Evolutionary conservation across 176 grass and related monocot genomes (phyloP).

Genomic region (Aechmea fasciata): DNA sequence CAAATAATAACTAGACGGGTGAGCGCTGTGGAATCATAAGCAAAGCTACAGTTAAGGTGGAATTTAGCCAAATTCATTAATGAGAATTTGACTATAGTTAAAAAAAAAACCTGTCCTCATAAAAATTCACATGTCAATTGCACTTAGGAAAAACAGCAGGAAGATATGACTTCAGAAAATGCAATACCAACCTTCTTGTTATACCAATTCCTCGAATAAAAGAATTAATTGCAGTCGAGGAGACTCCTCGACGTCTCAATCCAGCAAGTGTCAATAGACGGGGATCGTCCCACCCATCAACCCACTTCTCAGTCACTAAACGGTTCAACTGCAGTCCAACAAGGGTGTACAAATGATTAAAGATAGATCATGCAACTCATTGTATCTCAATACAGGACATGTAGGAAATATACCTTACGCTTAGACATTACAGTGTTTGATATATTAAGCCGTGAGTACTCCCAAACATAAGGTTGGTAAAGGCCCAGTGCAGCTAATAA

Average conservation of each 20-base stretch:
- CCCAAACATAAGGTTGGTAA: conserved; percentile 95
- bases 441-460: conserved; percentile 93
- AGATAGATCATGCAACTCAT: background rate
- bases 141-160: background rate
- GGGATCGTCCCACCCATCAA: conserved; percentile 98
- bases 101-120: background rate
- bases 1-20: no score
- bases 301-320: conserved; percentile 93
- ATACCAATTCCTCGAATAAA: conserved; percentile 97
- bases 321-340: conserved; percentile 55
- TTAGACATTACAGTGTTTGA: conserved; percentile 98
- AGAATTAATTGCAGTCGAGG: conserved; percentile 77
- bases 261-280: conserved; percentile 86
- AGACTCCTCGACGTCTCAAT: conserved; percentile 74
- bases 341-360: conserved; percentile 8
- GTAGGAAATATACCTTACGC: conserved; percentile 53
- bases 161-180: conserved; percentile 2
- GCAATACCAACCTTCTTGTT: conserved; percentile 72
- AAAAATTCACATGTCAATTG: no score
- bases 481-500: conserved; percentile 70
- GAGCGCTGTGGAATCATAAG: no score
- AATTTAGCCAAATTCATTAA: no score
- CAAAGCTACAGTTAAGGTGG: no score
- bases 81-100: background rate
- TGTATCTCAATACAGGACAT: background rate